A percentile compares a stretch with the other conserved stretches of the same genome.
These are phyloP conservation scores for Saxispiralis lemnorum DNA, from an alignment of 495 filamentous ascomycete genomes.

Conservation along the genomic window DNA sequence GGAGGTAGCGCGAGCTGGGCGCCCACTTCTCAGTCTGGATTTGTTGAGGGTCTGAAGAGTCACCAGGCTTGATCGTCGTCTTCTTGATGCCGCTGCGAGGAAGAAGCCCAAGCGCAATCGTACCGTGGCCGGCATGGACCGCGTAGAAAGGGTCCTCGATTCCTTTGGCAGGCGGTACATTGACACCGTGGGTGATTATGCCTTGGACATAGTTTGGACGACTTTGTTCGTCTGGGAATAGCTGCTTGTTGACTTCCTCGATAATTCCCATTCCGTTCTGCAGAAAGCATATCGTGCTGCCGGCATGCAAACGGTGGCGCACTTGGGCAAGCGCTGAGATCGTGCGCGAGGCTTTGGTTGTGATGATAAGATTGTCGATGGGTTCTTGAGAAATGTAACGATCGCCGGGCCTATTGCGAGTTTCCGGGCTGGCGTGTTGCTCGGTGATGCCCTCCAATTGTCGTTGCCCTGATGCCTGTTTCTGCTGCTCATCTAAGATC, in stretches of 20 bases:
- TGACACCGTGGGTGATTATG: slow-evolving; percentile 49
- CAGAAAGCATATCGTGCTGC: slow-evolving; percentile 62
- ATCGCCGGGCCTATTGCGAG: neutral
- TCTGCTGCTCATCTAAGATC: neutral
- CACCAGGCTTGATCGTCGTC: neutral
- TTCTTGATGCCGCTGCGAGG: slow-evolving; percentile 11
- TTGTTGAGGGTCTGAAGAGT: slow-evolving; percentile 1
- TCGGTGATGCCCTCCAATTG: neutral
- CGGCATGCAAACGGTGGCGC: slow-evolving; percentile 44
- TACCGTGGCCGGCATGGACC: slow-evolving; percentile 44
- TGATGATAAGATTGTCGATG: slow-evolving; percentile 65
- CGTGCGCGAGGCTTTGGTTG: slow-evolving; percentile 41
- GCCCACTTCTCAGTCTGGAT: slow-evolving; percentile 14
- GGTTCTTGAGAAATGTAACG: slow-evolving; percentile 20
- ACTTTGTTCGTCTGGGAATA: slow-evolving; percentile 45
- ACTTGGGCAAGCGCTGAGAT: slow-evolving; percentile 39
- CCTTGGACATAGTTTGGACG: slow-evolving; percentile 65
- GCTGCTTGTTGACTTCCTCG: slow-evolving; percentile 46
- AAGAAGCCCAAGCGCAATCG: slow-evolving; percentile 40
- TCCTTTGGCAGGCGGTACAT: slow-evolving; percentile 18
- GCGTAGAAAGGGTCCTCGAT: slow-evolving; percentile 36
- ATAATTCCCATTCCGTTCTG: slow-evolving; percentile 71
- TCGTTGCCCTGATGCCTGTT: slow-evolving; percentile 4
- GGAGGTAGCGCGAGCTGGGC: slow-evolving; percentile 20
- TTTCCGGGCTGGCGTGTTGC: neutral